These are phyloP conservation scores for Meyerozyma sp. DNA, from an alignment of 1,139 yeast species.

Conservation along the genomic window DNA sequence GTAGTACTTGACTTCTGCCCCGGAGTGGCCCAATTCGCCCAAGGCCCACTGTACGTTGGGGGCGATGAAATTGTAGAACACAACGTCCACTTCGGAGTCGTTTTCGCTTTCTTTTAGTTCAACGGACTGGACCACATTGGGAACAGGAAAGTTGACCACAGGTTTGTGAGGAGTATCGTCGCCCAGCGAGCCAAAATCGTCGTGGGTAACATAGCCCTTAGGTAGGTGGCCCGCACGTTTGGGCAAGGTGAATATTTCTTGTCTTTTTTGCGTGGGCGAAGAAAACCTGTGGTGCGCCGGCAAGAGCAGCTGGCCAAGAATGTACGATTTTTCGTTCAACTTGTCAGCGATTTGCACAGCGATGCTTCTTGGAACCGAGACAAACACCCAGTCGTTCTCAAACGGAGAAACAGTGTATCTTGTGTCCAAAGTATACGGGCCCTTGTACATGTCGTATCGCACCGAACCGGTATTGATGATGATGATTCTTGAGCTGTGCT, in stretches of 20 bases:
- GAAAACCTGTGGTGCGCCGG: conserved; percentile 9
- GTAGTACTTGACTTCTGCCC: conserved; percentile 18
- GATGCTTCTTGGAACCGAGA: conserved; percentile 46
- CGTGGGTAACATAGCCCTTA: conserved; percentile 75
- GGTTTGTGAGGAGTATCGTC: conserved; percentile 82
- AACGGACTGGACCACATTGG: conserved; percentile 66
- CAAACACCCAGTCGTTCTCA: conserved; percentile 66
- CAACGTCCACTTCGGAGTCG: conserved; percentile 51
- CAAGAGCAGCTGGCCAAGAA: conserved; percentile 16
- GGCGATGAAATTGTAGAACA: conserved; percentile 72
- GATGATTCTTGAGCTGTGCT: conserved; percentile 46
- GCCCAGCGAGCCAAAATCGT: conserved; percentile 80
- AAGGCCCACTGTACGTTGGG: conserved; percentile 60
- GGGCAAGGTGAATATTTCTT: not conserved
- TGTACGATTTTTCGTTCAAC: conserved; percentile 48
- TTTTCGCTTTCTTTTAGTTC: conserved; percentile 13
- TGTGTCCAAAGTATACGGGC: conserved; percentile 76
- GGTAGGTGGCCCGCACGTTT: conserved; percentile 16
- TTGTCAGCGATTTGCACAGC: conserved; percentile 45
- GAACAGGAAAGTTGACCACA: conserved; percentile 54
- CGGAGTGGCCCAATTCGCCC: conserved; percentile 22
- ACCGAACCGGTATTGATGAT: conserved; percentile 85
- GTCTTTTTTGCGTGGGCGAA: not conserved
- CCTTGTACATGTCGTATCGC: conserved; percentile 82
- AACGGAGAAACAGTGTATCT: conserved; percentile 86